phyloP scores from a whole-genome alignment of 768 basidiomycete species.

The Heimioporus sp. region DNA sequence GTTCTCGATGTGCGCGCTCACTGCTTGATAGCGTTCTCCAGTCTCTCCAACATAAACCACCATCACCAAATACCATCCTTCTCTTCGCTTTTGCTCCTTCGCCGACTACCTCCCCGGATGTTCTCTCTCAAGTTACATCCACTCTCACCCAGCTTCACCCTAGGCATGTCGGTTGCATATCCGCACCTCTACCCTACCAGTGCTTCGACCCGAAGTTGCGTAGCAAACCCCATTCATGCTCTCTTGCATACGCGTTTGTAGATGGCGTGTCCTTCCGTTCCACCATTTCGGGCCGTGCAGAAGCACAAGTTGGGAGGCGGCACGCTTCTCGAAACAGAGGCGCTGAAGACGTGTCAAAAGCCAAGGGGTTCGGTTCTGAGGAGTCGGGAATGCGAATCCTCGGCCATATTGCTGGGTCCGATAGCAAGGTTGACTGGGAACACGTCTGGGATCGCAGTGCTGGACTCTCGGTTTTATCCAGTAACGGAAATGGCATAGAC shows the following conservation, averaged over 20 bases:
- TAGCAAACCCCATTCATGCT: slow-evolving; percentile 44
- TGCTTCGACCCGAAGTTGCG: slow-evolving; percentile 1
- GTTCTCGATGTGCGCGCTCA: slow-evolving; percentile 18
- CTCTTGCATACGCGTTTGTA: slow-evolving; percentile 51
- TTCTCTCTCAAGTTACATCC: slow-evolving; percentile 38
- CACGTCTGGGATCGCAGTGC: slow-evolving; percentile 45
- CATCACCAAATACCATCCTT: slow-evolving; percentile 2
- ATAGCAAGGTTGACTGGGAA: slow-evolving; percentile 44
- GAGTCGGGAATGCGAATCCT: slow-evolving; percentile 2
- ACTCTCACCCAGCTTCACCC: slow-evolving; percentile 39
- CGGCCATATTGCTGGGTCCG: neutral
- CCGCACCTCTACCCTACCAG: slow-evolving; percentile 43
- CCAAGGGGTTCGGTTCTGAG: neutral
- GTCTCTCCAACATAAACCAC: slow-evolving; percentile 2
- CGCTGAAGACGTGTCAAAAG: neutral
- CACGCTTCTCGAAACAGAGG: slow-evolving; percentile 47
- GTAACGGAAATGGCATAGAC: neutral
- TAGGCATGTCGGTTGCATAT: slow-evolving; percentile 60
- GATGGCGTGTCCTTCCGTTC: slow-evolving; percentile 57
- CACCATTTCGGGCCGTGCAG: slow-evolving; percentile 54
- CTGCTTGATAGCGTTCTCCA: slow-evolving; percentile 8
- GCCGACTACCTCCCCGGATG: slow-evolving; percentile 14
- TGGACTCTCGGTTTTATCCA: slow-evolving; percentile 1
- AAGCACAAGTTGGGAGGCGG: slow-evolving; percentile 70
- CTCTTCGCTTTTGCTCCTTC: slow-evolving; percentile 30